These are phyloP conservation scores for Aspergillus oerlinghausenensis DNA, from an alignment of 2,329 filamentous ascomycete species.

Conservation along the genomic window DNA sequence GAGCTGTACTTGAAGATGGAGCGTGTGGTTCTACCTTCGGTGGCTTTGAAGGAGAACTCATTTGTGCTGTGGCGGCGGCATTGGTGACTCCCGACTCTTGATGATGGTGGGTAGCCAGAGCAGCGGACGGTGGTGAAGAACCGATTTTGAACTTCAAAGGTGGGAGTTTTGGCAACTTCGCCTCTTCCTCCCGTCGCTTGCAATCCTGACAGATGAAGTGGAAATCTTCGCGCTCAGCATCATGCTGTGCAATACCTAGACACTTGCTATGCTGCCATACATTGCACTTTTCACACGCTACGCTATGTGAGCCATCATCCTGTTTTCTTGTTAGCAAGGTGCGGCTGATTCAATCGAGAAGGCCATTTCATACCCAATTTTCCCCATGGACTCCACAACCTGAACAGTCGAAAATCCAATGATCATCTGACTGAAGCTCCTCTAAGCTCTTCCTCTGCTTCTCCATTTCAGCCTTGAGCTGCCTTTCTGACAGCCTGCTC, in stretches of 20 bases:
- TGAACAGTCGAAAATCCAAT: slow-evolving; percentile 91
- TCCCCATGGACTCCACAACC: slow-evolving; percentile 85
- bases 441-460: slow-evolving; percentile 71
- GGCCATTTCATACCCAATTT: slow-evolving; percentile 52
- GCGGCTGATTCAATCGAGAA: neutral
- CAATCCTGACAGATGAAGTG: slow-evolving; percentile 81
- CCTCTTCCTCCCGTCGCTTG: slow-evolving; percentile 61
- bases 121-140: slow-evolving; percentile 39
- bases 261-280: slow-evolving; percentile 98
- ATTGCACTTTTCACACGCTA: slow-evolving; percentile 89
- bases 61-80: slow-evolving; percentile 16
- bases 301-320: slow-evolving; percentile 90
- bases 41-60: slow-evolving; percentile 18
- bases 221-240: slow-evolving; percentile 81
- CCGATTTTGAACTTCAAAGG: slow-evolving; percentile 56
- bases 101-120: slow-evolving; percentile 8
- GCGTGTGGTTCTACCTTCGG: slow-evolving; percentile 11
- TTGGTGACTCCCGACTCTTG: slow-evolving; percentile 22
- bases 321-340: slow-evolving; percentile 27
- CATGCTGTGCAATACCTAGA: slow-evolving; percentile 69
- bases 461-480: slow-evolving; percentile 77
- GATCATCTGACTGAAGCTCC: slow-evolving; percentile 68
- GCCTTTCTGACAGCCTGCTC: slow-evolving; percentile 68
- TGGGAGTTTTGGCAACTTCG: slow-evolving; percentile 58
- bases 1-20: slow-evolving; percentile 8